A percentile compares a stretch with the other conserved stretches of the same genome.
These are phyloP conservation scores for Nicotiana undulata DNA, from an alignment of 257 asterid genomes.

Conservation along the genomic window DNA sequence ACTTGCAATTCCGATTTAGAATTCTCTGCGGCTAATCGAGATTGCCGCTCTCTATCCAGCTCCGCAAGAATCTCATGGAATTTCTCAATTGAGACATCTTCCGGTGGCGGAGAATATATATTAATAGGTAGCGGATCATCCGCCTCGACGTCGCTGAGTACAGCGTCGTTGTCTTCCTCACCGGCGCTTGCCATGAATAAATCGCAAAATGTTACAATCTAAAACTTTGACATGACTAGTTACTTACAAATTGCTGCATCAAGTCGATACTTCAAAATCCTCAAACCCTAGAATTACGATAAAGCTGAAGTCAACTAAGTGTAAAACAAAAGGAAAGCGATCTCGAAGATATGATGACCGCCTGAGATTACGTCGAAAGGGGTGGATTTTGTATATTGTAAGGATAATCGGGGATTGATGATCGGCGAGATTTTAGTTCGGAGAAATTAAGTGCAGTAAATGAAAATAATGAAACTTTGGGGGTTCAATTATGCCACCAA, in stretches of 20 bases:
- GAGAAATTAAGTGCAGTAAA: not conserved
- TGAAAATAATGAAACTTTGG: not conserved
- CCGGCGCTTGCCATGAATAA: conserved; percentile 48
- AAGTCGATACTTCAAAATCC: not conserved
- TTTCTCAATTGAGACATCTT: conserved; percentile 51
- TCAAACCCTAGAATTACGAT: not conserved
- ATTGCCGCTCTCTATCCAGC: conserved; percentile 82
- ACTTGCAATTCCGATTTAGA: conserved; percentile 64
- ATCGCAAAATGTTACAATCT: not conserved
- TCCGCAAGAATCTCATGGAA: conserved; percentile 56
- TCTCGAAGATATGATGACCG: not conserved
- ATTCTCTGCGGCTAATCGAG: conserved; percentile 69
- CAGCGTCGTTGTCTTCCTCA: conserved; percentile 64
- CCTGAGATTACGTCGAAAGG: not conserved
- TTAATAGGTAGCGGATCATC: conserved; percentile 65
- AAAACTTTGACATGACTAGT: not conserved
- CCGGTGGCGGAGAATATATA: conserved; percentile 25
- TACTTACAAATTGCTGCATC: not conserved
- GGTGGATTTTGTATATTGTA: not conserved
- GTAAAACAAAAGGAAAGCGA: not conserved
- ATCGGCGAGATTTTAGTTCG: not conserved
- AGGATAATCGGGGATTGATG: not conserved
- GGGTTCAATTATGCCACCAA: not conserved
- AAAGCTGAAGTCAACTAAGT: not conserved
- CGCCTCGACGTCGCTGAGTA: conserved; percentile 87